These are phyloP conservation scores for Stenocarpella maydis DNA, from an alignment of 2,329 filamentous ascomycete genomes.

Conservation along the genomic window DNA sequence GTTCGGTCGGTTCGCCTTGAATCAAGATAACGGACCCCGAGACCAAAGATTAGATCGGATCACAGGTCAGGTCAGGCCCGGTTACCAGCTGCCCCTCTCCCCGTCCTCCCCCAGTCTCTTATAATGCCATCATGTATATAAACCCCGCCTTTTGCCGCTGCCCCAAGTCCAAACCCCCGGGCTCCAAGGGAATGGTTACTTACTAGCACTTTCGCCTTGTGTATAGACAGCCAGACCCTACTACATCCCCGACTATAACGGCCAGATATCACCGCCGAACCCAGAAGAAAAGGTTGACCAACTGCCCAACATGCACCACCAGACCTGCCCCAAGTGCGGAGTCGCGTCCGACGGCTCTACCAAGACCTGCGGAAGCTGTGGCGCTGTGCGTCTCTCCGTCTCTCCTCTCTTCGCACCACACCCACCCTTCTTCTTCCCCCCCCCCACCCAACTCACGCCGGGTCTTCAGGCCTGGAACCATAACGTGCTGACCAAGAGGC, in stretches of 20 bases:
- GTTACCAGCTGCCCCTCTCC: neutral
- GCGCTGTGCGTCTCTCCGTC: conserved; percentile 59
- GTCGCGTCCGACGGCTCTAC: conserved; percentile 50
- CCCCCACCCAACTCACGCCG: neutral
- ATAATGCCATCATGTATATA: conserved; percentile 18
- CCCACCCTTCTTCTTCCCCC: neutral
- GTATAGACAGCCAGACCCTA: neutral
- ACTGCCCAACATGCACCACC: conserved; percentile 50
- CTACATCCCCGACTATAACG: neutral
- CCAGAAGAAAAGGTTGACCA: conserved; percentile 21
- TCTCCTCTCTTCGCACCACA: neutral
- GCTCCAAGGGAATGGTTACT: neutral
- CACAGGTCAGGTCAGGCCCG: neutral
- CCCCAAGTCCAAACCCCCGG: no score
- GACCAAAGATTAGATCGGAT: conserved; percentile 5
- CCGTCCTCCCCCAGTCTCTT: neutral
- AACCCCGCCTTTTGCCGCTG: conserved; percentile 22
- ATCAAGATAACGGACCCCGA: conserved; percentile 26
- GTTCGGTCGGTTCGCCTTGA: neutral
- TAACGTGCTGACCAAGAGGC: neutral
- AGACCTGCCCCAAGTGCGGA: conserved; percentile 65
- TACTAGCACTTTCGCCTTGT: neutral
- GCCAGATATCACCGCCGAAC: neutral
- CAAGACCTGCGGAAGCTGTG: conserved; percentile 66
- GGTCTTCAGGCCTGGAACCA: neutral